Evolutionary conservation across 169 alveolate species (phyloP).

Genomic region (Cryptosporidium ubiquitum): DNA sequence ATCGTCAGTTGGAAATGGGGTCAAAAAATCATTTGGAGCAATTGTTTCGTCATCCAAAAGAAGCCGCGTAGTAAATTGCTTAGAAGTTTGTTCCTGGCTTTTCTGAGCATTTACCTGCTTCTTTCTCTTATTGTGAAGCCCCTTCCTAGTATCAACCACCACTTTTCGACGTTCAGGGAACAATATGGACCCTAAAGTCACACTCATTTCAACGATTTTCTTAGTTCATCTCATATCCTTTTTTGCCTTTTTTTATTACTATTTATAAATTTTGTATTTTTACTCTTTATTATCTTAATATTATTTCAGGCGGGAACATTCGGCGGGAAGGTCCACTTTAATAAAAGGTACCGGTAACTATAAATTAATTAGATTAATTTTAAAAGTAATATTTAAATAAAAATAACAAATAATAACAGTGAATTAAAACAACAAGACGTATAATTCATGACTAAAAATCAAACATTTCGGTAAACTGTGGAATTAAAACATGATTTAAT

Average conservation of each 20-base stretch:
- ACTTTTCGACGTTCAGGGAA: constrained; percentile 74
- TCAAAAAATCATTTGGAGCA: constrained; percentile 64
- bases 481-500: neutral
- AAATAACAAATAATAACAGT: neutral
- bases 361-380: neutral
- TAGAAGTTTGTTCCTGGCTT: constrained; percentile 71
- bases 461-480: neutral
- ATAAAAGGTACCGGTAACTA: neutral
- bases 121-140: constrained; percentile 60
- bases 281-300: neutral
- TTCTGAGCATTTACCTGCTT: constrained; percentile 54
- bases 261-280: neutral
- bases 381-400: neutral
- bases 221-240: neutral
- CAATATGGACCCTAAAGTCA: constrained; percentile 74
- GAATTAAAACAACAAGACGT: neutral
- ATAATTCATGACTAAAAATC: neutral
- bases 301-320: neutral
- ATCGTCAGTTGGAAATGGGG: constrained; percentile 69
- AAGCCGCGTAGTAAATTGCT: constrained; percentile 75
- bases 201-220: constrained; percentile 47
- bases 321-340: neutral
- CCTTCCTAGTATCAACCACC: constrained; percentile 31
- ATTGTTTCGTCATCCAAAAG: constrained; percentile 74
- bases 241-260: constrained; percentile 14